phyloP scores from a whole-genome alignment of 352 stramenopile species.

The Globisporangium viniferum region DNA sequence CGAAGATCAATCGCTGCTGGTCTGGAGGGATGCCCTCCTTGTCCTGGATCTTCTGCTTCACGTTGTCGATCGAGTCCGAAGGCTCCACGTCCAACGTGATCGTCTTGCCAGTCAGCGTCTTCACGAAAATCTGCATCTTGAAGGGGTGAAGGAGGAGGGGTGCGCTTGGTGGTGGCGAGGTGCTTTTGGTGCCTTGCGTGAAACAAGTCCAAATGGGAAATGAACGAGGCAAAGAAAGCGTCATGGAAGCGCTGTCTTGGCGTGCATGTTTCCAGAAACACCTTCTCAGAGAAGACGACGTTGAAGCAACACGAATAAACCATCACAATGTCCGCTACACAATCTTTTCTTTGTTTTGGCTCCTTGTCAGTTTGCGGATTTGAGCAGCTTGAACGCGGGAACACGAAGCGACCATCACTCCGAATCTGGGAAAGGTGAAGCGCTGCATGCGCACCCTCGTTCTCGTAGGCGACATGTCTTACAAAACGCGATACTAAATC shows the following conservation, averaged over 20 bases:
- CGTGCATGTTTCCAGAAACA: conserved; percentile 1
- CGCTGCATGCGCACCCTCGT: background rate
- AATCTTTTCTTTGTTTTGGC: fast-evolving
- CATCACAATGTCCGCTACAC: background rate
- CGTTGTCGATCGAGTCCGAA: conserved; percentile 81
- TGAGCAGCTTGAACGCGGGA: background rate
- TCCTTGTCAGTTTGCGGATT: background rate
- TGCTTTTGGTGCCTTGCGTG: conserved; percentile 7
- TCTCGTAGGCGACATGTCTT: conserved; percentile 14
- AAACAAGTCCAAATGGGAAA: conserved; percentile 16
- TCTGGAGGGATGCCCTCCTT: conserved; percentile 93
- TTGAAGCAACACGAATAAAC: background rate
- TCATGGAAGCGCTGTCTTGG: background rate
- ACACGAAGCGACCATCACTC: conserved; percentile 9
- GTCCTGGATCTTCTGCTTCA: conserved; percentile 95
- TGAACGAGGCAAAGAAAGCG: conserved; percentile 2
- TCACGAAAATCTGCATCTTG: conserved; percentile 92
- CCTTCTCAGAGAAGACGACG: background rate
- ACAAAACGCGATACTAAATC: background rate
- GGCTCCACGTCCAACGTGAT: too few species aligned
- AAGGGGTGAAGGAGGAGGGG: conserved; percentile 75
- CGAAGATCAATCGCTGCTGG: conserved; percentile 96
- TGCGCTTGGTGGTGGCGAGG: conserved; percentile 34
- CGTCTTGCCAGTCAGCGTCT: conserved; percentile 89
- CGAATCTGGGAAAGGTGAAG: conserved; percentile 6